A percentile compares a stretch with the other conserved stretches of the same genome.
Conservation (phyloP, 495 filamentous ascomycete species). For the Cryomyces minteri region DNA sequence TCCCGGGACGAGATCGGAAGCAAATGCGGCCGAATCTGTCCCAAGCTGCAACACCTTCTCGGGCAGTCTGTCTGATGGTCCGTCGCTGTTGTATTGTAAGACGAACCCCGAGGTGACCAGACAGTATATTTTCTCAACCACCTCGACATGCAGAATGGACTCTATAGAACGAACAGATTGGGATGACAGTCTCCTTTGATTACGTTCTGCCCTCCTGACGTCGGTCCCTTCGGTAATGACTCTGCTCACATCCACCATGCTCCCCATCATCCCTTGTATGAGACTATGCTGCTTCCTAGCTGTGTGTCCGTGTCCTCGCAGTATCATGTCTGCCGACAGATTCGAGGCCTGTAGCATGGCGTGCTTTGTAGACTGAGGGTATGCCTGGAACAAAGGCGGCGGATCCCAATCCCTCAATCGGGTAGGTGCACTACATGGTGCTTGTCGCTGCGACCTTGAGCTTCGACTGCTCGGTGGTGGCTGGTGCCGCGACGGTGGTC, state of each 20-base stretch:
- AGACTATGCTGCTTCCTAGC: slow-evolving; percentile 22
- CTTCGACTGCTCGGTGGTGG: not conserved
- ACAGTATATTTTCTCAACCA: slow-evolving; percentile 70
- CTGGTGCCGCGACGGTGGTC: not conserved
- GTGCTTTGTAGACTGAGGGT: slow-evolving; percentile 59
- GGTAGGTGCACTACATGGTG: not conserved
- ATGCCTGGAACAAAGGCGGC: slow-evolving; percentile 80
- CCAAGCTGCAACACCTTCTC: slow-evolving; percentile 76
- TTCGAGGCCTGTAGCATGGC: slow-evolving; percentile 29
- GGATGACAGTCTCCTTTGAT: slow-evolving; percentile 11
- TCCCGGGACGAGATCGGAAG: slow-evolving; percentile 80
- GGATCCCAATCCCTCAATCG: slow-evolving; percentile 37
- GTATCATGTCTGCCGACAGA: slow-evolving; percentile 37
- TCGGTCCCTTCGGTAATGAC: slow-evolving; percentile 1
- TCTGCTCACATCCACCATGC: slow-evolving; percentile 16
- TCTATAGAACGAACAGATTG: slow-evolving; percentile 22
- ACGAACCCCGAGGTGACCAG: slow-evolving; percentile 68
- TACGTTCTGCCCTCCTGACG: slow-evolving; percentile 3
- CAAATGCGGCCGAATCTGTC: slow-evolving; percentile 79
- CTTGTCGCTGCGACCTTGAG: not conserved
- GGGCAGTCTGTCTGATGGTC: slow-evolving; percentile 60
- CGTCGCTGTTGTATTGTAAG: slow-evolving; percentile 72
- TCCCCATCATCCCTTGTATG: slow-evolving; percentile 22
- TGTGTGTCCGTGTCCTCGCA: slow-evolving; percentile 36
- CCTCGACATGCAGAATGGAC: slow-evolving; percentile 46